Percentiles rank a stretch among this genome's conserved stretches.
phyloP scores from a whole-genome alignment of 768 basidiomycete species.

The Amanita rimosa region DNA sequence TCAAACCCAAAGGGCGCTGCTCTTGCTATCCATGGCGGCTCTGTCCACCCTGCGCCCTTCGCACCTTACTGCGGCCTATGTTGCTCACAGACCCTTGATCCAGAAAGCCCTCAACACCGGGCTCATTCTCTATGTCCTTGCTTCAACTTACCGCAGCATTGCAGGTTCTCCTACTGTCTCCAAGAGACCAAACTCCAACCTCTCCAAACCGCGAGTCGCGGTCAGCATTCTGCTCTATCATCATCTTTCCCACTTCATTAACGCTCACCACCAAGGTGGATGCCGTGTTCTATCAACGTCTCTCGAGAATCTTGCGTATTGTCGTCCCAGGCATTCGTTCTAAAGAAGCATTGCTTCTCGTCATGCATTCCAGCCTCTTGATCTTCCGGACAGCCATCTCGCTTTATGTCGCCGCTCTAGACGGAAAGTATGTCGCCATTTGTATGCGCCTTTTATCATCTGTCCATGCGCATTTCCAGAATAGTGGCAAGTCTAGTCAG shows the following conservation, averaged over 20 bases:
- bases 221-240: conserved; percentile 27
- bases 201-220: conserved; percentile 41
- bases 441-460: background rate
- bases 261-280: conserved; percentile 52
- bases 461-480: conserved; percentile 25
- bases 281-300: conserved; percentile 76
- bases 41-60: conserved; percentile 27
- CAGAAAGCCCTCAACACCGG: conserved; percentile 59
- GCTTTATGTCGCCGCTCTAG: conserved; percentile 87
- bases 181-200: conserved; percentile 25
- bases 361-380: conserved; percentile 83
- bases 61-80: conserved; percentile 40
- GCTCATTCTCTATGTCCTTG: conserved; percentile 64
- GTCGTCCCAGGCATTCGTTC: conserved; percentile 80
- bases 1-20: no score
- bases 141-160: conserved; percentile 49
- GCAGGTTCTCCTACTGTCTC: conserved; percentile 25
- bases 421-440: conserved; percentile 60
- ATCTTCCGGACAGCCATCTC: conserved; percentile 87
- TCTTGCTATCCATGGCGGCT: conserved; percentile 18
- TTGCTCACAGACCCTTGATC: conserved; percentile 53
- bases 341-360: conserved; percentile 78
- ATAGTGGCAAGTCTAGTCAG: conserved; percentile 94
- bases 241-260: background rate
- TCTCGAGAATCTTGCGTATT: conserved; percentile 69